Evolutionary conservation across 306 rosid species (phyloP), one percentile per base, ranked within the genome.

Genomic region (Pueraria montana): DNA sequence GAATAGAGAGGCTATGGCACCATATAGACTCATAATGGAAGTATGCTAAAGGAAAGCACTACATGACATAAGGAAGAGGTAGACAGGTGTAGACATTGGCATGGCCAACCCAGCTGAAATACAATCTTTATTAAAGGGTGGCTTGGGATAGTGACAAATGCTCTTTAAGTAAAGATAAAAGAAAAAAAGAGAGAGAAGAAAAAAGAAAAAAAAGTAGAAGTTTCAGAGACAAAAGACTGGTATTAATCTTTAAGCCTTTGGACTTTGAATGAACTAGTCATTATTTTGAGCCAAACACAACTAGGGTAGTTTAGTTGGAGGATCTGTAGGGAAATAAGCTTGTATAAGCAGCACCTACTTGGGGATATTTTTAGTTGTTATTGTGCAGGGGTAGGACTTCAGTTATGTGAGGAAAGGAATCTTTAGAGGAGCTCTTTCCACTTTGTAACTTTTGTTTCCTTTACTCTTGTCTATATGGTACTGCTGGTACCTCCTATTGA

Each of bases 91-190:
- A n/a, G 30, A 32, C 64, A 46, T 66, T 36, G 65, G 65, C 1
- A 8, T 59, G 65, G 67, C 3, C 6, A 58, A 58, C 11, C 14
- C 5, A 56, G 20, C 11, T 64, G 16, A 58, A 71, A 34, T 11
- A 80, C 76, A 77, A 67, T 64, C 72, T 80, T 68, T 63, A 66
- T 65, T 66, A 63, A 81, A 73, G 67, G 24, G 11, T 79, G 27
- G 55, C 4, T 24, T 69, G 11, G 38, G 46, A 61, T 10, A 18
- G 76, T 61, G 68, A 62, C 69, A 48, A 42, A 55, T 58, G 68
- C 65, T 79, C 77, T 74, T 76, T 82, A 55, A 42, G 45, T 52
- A 82, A 74, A 82, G 61, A 74, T 63, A 7, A 38, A 74, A 45
- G 26, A 20, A 8, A 11, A 13, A 56, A 18, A 26, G 20, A 62